Base-by-base conservation (phyloP, 129 eudicot species). In the Heracleum sosnowskyi region DNA sequence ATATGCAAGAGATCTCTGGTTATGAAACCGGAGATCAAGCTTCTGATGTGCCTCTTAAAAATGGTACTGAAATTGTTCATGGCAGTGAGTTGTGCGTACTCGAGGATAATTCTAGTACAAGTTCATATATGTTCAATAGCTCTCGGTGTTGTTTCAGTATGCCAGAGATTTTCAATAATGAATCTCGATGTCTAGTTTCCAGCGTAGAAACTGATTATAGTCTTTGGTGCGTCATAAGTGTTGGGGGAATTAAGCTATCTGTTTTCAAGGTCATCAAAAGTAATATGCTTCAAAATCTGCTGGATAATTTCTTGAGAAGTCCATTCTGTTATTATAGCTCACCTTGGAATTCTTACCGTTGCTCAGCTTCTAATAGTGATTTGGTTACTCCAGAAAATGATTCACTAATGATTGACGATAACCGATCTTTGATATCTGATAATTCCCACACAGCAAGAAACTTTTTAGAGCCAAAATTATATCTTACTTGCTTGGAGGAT, bases 391-490 rank as follows among this genome's bases (percentile, higher is more conserved):
- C 28, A 47, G 84, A 85, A 60, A 80, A 57, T 31, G n/a, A 47
- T 28, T 35, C 82, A 79, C 79, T 57, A 26, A 75, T 37, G 42
- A 11, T 72, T 71, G 69, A 60, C 51, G 84, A 85, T 57, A 82
- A 75, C 18, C 79, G 78, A 79, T 47, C 51, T 60, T 68, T 62
- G 39, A 44, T 70, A 53, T 69, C 84, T 66, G 33, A 63, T 40
- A 66, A n/a, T 76, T 64, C 62, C 33, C 77, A 49, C 79, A 71
- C 79, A 63, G 86, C 63, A 46, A 55, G 76, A 47, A 37, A 66
- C 35, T 70, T 41, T 29, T 77, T 78, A 74, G 77, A 53, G 36
- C 75, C 84, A 39, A 76, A 78, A 34, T 74, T 62, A 40, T 7
- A 36, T 42, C n/a, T 9, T 4, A 75, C 64, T 71, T 77, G 10